These are phyloP conservation scores for Phytophthora kernoviae DNA, from an alignment of 352 stramenopile genomes.

Conservation along the genomic window DNA sequence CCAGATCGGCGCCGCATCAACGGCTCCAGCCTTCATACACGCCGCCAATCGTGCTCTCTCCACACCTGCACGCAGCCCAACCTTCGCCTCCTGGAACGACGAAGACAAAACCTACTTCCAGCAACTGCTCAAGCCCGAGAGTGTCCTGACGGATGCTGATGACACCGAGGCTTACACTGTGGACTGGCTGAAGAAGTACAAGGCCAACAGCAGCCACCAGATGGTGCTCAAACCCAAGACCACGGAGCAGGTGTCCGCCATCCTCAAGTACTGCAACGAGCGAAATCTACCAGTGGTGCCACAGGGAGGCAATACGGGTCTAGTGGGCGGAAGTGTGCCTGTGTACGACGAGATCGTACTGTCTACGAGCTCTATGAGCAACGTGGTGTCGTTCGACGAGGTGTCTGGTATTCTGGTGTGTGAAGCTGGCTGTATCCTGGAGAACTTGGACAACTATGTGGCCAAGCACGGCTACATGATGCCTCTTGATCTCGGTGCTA, in stretches of 20 bases:
- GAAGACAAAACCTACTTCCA: slow-evolving; percentile 73
- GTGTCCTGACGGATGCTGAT: slow-evolving; percentile 69
- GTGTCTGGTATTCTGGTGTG: slow-evolving; percentile 85
- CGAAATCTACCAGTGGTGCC: slow-evolving; percentile 91
- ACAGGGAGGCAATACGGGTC: slow-evolving; percentile 96
- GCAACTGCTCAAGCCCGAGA: slow-evolving; percentile 58
- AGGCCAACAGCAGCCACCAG: slow-evolving; percentile 52
- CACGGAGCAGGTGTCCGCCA: slow-evolving; percentile 84
- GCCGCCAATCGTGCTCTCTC: slow-evolving; percentile 26
- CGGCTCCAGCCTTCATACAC: slow-evolving; percentile 8
- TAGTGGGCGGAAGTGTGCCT: slow-evolving; percentile 94
- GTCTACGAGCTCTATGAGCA: slow-evolving; percentile 91
- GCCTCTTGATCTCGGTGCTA: slow-evolving; percentile 96
- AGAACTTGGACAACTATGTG: slow-evolving; percentile 92
- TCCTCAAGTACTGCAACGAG: slow-evolving; percentile 94
- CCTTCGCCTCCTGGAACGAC: slow-evolving; percentile 61
- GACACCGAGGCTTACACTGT: slow-evolving; percentile 74
- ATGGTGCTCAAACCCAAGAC: slow-evolving; percentile 90
- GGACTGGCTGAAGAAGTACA: slow-evolving; percentile 91
- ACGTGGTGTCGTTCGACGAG: slow-evolving; percentile 91
- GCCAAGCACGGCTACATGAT: slow-evolving; percentile 90
- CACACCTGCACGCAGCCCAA: slow-evolving; percentile 40
- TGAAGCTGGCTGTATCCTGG: slow-evolving; percentile 94
- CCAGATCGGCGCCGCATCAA: slow-evolving; percentile 5
- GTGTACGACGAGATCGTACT: slow-evolving; percentile 95